These are phyloP conservation scores for Lachnellula occidentalis DNA, from an alignment of 2,329 filamentous ascomycete species.

Conservation along the genomic window DNA sequence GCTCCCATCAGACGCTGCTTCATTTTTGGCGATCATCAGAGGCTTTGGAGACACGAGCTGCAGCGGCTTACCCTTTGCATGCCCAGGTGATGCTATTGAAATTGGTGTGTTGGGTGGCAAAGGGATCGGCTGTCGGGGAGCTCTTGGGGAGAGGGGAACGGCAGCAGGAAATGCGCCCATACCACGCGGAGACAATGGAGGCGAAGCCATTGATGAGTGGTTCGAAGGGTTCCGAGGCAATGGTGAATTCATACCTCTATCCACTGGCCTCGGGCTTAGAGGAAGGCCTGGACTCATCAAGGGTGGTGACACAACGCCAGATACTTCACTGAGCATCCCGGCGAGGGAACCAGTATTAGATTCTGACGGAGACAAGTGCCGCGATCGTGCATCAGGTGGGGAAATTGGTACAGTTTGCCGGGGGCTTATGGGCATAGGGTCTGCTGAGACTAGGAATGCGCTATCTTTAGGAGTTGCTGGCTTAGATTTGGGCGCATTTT, in stretches of 20 bases:
- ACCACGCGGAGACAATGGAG: slow-evolving; percentile 62
- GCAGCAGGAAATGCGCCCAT: slow-evolving; percentile 39
- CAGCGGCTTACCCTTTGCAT: slow-evolving; percentile 29
- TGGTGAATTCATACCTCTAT: slow-evolving; percentile 51
- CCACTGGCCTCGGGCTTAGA: slow-evolving; percentile 51
- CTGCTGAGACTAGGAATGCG: slow-evolving; percentile 19
- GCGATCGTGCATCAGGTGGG: slow-evolving; percentile 29
- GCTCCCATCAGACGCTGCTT: slow-evolving; percentile 22
- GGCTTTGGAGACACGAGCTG: slow-evolving; percentile 38
- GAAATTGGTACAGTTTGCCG: slow-evolving; percentile 30
- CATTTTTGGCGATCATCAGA: slow-evolving; percentile 35
- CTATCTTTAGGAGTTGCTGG: slow-evolving; percentile 38
- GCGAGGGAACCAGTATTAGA: slow-evolving; percentile 44
- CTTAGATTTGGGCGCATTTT: slow-evolving; percentile 42
- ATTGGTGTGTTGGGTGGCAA: slow-evolving; percentile 65
- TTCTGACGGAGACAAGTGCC: slow-evolving; percentile 32
- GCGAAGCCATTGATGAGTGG: slow-evolving; percentile 49
- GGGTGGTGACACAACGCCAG: slow-evolving; percentile 34
- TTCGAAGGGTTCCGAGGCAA: slow-evolving; percentile 44
- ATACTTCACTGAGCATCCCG: slow-evolving; percentile 41
- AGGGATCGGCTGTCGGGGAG: slow-evolving; percentile 67
- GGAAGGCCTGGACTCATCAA: slow-evolving; percentile 57
- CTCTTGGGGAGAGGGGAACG: slow-evolving; percentile 63
- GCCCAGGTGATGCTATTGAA: slow-evolving; percentile 47
- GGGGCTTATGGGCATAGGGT: slow-evolving; percentile 37